Base-by-base conservation (phyloP, 2,329 filamentous ascomycete species). In the Thelonectria discophora region DNA sequence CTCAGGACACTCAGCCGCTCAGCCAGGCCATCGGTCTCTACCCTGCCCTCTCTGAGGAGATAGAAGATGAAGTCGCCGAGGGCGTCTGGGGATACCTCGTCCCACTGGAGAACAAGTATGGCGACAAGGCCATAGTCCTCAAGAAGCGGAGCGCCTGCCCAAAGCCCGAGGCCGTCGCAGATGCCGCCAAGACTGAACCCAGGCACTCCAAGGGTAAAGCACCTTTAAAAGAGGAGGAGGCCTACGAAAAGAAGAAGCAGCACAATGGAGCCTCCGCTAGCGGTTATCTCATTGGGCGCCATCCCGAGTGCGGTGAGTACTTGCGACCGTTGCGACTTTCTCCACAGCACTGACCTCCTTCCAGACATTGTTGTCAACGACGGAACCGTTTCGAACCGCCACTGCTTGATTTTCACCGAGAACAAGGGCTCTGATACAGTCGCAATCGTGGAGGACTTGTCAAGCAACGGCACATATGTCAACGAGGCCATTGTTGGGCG, bases 1-100 rank as follows among this genome's bases (percentile, higher is more conserved):
- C 90, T 11, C 86, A 88, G 66, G 92, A 81, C 61, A 82, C 79
- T 2, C 80, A 81, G 67, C 81, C 81, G 72, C 88, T 93, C 45
- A 79, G 76, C 61, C 95, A 99, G 78, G 91, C 90, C 72, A 79
- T 92, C 39, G 89, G 92, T 67, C 88, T 90, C 3, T 87, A 92
- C 27, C 81, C 86, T 60, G 85, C 87, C 24, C 84, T 94, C 48
- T 89, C 89, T 11, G 91, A 94, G 65, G 93, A 97, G 58, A 91
- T 96, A 4, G 87, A 94, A 65, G 91, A 97, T 73, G 93, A 97
- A 78, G 87, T 82, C 63, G 84, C 86, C 47, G 91, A 97, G 75
- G 93, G 93, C 9, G 93, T 98, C 1, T 99, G 95, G 95, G 96
- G 96, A 12, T 99, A 98, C 72, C 82, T 99, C 5, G 87, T 97